phyloP scores from a whole-genome alignment of 768 basidiomycete species.

The Cystoderma amianthinum region DNA sequence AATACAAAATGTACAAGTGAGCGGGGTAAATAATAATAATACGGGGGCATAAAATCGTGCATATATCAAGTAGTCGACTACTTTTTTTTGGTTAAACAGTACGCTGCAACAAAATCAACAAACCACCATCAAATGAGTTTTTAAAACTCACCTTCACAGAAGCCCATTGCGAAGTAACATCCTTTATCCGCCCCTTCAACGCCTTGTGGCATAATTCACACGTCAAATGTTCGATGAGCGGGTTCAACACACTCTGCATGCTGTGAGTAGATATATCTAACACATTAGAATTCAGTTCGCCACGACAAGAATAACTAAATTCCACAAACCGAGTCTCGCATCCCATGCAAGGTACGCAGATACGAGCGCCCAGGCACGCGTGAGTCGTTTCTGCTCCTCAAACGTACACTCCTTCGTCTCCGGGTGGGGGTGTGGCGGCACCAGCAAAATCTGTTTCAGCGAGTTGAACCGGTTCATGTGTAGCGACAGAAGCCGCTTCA shows the following conservation, averaged over 20 bases:
- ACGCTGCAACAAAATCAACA: not conserved
- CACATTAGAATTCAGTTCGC: not conserved
- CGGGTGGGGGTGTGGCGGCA: constrained; percentile 14
- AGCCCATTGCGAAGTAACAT: constrained; percentile 45
- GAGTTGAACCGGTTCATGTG: constrained; percentile 25
- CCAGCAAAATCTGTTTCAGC: constrained; percentile 20
- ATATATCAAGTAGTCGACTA: no score
- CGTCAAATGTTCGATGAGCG: constrained; percentile 37
- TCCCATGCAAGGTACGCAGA: constrained; percentile 20
- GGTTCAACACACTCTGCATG: constrained; percentile 41
- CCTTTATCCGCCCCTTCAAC: constrained; percentile 38
- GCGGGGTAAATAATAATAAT: no score
- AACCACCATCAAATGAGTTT: not conserved
- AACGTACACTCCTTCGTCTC: constrained; percentile 15
- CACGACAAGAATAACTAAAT: not conserved
- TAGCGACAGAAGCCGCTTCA: constrained; percentile 31
- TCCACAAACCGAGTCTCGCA: constrained; percentile 14
- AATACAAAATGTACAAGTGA: no score
- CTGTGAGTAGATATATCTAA: constrained; percentile 41
- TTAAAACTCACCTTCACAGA: constrained; percentile 37
- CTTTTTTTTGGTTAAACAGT: constrained; percentile 1
- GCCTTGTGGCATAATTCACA: constrained; percentile 37
- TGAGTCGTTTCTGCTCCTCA: constrained; percentile 15
- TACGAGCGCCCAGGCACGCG: constrained; percentile 22
- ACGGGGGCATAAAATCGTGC: no score